Evolutionary conservation across 352 stramenopile genomes (phyloP), one percentile per base, ranked within the genome.

Genomic region (Phytopythium vexans): DNA sequence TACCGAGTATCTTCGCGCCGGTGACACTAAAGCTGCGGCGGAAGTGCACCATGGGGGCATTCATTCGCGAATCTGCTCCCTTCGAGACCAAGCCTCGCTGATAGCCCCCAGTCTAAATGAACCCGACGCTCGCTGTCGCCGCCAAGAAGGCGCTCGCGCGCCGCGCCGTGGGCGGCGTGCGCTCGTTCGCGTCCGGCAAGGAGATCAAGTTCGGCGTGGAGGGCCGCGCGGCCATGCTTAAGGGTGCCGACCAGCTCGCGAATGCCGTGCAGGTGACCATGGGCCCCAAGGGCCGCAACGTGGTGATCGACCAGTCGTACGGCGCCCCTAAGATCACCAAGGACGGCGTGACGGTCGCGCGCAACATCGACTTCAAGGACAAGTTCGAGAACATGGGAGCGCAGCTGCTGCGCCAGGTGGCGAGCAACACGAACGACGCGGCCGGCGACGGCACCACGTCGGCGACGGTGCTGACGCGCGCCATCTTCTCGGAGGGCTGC

Each of bases 371-470:
- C 56, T 93, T 93, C 60, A 77, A 82, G 61, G 74, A 77, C 67
- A 85, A 93, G 66, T 83, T 92, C 43, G 79, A 90, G 58, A 92
- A 83, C 69, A 89, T 93, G 78, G 64, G 78, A 54, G 63, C 83
- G 47, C 59, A 88, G 76, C 66, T 91, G 54, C 51, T 85, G 54
- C 58, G 74, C 49, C 82, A 80, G 32, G 81, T 91, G 34, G 98
- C 98, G 8, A 99, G 88, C 82, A 99, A 99, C 82, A 99, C 98
- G 5, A 99, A 99, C 81, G 97, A 99, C 70, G 89, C 96, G 43
- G 98, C 98, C n/a, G 98, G 98, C 58, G 98, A 99, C 71, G 98
- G 98, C 61, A 99, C 98, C 51, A 99, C 98, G 48, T 99, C 97
- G 27, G 97, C 97, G 52, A 99, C 98, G 10, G 97, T 99, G 41